Evolutionary conservation across 2,329 filamentous ascomycete genomes (phyloP), one percentile per base, ranked within the genome.

Genomic region (Colletotrichum sublineola): DNA sequence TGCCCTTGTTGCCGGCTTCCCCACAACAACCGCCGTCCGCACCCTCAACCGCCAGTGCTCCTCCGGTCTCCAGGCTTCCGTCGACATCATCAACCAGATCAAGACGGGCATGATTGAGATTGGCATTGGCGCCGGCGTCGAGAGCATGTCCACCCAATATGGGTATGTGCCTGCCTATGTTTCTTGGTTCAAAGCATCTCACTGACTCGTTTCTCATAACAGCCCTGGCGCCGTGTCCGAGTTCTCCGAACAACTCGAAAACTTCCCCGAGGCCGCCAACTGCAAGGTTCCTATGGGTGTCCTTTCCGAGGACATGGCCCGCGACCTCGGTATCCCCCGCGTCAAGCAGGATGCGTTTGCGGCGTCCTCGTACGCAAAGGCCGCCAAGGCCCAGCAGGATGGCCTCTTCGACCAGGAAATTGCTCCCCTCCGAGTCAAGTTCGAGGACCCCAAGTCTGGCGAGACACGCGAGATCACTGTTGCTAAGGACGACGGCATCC

Each of bases 241-340:
- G 84, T 98, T 98, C 88, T 96, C 94, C 40, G 94, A 97, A 62
- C 89, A 94, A 65, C 91, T 98, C 75, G 94, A 98, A 80, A 89
- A 86, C 78, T 89, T 96, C 86, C 88, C 90, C 75, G 92, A 96
- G 80, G 89, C 95, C 33, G 93, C 93, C 79, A 97, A 98, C 89
- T 99, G 96, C 91, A 98, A 97, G 86, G 96, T 98, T 3, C 92
- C 95, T 81, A 98, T 98, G 96, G 96, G 96, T 77, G 89, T 95
- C 14, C 87, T 98, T 62, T 97, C 94, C 38, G 96, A 99, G 84
- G 84, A 96, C 79, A 98, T 98, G 96, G 96, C 96, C 77, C 93
- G 94, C 84, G 94, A 95, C 81, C 90, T 92, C 78, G 87, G 88
- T 71, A 90, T 98, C 79, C 79, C 86, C 69, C 92, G 96, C 74